phyloP scores from a whole-genome alignment of 2,329 filamentous ascomycete species.

The Colletotrichum caudatum region DNA sequence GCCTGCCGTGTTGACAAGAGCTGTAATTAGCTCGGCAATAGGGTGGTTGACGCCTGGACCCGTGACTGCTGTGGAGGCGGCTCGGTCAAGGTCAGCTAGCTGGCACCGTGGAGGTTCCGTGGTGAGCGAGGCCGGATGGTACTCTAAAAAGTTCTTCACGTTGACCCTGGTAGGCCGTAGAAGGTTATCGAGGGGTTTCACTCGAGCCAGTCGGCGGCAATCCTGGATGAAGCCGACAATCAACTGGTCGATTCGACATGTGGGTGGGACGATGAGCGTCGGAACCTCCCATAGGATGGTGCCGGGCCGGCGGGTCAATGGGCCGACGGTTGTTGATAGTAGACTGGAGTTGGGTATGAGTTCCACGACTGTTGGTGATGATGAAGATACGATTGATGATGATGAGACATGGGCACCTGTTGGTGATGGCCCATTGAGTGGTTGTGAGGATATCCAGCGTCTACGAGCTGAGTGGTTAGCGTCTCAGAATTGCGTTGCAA shows the following conservation, averaged over 20 bases:
- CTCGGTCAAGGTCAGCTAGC: conserved; percentile 40
- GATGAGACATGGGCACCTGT: conserved; percentile 38
- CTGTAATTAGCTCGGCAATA: conserved; percentile 48
- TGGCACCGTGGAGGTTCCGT: conserved; percentile 34
- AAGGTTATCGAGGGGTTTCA: conserved; percentile 47
- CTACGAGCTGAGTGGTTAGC: conserved; percentile 48
- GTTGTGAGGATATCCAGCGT: conserved; percentile 51
- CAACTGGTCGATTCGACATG: conserved; percentile 51
- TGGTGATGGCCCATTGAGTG: conserved; percentile 42
- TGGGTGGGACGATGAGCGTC: conserved; percentile 48
- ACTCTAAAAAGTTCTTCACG: conserved; percentile 50
- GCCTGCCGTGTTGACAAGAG: conserved; percentile 48
- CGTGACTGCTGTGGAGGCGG: conserved; percentile 26
- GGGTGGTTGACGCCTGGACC: conserved; percentile 43
- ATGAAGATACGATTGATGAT: conserved; percentile 41
- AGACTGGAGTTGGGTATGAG: conserved; percentile 41
- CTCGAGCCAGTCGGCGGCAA: conserved; percentile 50
- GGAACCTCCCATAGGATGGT: conserved; percentile 50
- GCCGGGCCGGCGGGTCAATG: conserved; percentile 47
- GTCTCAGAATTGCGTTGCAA: conserved; percentile 45
- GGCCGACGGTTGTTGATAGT: conserved; percentile 49
- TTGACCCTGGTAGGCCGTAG: conserved; percentile 51
- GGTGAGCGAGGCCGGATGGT: conserved; percentile 44
- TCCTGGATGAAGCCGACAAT: conserved; percentile 52
- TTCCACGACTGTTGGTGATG: conserved; percentile 44